A percentile compares a stretch with the other conserved stretches of the same genome.
These are phyloP conservation scores for Nakazawaea sp. DNA, from an alignment of 805 yeast species.

Conservation along the genomic window DNA sequence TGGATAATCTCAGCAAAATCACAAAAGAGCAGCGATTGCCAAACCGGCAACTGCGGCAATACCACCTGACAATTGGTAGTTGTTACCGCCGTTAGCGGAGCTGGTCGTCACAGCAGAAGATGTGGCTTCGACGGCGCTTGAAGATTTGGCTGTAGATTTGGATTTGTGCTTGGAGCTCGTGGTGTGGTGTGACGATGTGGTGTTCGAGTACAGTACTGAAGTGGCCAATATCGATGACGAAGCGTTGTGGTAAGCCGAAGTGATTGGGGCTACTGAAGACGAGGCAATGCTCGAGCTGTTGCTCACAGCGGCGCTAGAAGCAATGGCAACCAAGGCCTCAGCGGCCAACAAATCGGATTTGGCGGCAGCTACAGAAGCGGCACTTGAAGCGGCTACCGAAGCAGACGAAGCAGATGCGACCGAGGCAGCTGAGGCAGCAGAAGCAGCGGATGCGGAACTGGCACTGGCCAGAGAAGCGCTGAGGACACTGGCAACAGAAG, in stretches of 20 bases:
- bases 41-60: slow-evolving; percentile 28
- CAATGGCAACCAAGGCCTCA: slow-evolving; percentile 32
- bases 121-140: not conserved
- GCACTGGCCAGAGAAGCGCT: slow-evolving; percentile 18
- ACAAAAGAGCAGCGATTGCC: slow-evolving; percentile 29
- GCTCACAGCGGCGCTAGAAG: slow-evolving; percentile 25
- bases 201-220: too few relatives aligned
- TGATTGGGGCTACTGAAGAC: not conserved
- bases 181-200: too few relatives aligned
- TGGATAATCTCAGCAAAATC: too few relatives aligned
- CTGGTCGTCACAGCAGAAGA: slow-evolving; percentile 17
- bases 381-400: slow-evolving; percentile 20
- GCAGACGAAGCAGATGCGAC: slow-evolving; percentile 20
- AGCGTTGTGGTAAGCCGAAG: slow-evolving; percentile 10
- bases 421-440: slow-evolving; percentile 19
- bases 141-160: too few relatives aligned
- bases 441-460: slow-evolving; percentile 13
- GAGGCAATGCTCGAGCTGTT: slow-evolving; percentile 15
- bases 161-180: too few relatives aligned
- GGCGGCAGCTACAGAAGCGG: slow-evolving; percentile 15
- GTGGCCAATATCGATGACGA: too few relatives aligned
- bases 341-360: slow-evolving; percentile 25
- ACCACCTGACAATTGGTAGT: slow-evolving; percentile 23
- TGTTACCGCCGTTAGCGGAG: slow-evolving; percentile 26
- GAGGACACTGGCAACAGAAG: slow-evolving; percentile 28